Evolutionary conservation across 495 filamentous ascomycete genomes (phyloP), one percentile per base, ranked within the genome.

Genomic region (Paragyromitra xinjiangensis): DNA sequence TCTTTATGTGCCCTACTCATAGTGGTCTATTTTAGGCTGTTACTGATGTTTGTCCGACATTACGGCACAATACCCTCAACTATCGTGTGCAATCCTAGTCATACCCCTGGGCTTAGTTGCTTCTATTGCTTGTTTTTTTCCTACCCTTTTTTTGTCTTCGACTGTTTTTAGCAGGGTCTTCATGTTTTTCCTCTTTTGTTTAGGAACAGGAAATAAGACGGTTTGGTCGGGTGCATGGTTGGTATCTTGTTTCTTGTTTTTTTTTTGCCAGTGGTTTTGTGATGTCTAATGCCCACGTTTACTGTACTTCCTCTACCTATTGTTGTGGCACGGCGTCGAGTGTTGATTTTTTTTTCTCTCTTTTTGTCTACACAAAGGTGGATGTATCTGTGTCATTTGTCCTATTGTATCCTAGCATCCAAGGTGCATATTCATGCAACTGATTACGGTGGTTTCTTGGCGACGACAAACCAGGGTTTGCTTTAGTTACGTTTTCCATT

Each of bases 141-240:
- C 51, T 64, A 48, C 19, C 19, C 29, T 66, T 67, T 78, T 29
- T 66, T 68, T 69, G 66, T 69, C 66, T 58, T 58, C 26, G 26
- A 8, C 34, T 64, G 72, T 76, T 69, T 26, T 71, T 79, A 79
- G 74, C 67, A 79, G 59, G 73, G 63, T 73, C 29, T 77, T 66
- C 64, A 58, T 65, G 40, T 79, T 79, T 78, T 78, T 66, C 50
- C 50, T 48, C 45, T 79, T 62, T 71, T 78, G 65, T 78, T 78
- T 50, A 59, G 74, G 71, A 67, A 68, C 42, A 66, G 62, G 77
- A 71, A 78, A 79, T 71, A 78, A 78, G 77, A 78, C 75, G 77
- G 77, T 73, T 79, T 77, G 75, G 75, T 79, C 68, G 62, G 77
- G 75, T 79, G 77, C 77, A 79, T 79, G 75, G 77, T 79, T 79